A percentile compares a stretch with the other conserved stretches of the same genome.
These are phyloP conservation scores for Meyerozyma guilliermondii DNA, from an alignment of 1,139 yeast genomes.

Conservation along the genomic window DNA sequence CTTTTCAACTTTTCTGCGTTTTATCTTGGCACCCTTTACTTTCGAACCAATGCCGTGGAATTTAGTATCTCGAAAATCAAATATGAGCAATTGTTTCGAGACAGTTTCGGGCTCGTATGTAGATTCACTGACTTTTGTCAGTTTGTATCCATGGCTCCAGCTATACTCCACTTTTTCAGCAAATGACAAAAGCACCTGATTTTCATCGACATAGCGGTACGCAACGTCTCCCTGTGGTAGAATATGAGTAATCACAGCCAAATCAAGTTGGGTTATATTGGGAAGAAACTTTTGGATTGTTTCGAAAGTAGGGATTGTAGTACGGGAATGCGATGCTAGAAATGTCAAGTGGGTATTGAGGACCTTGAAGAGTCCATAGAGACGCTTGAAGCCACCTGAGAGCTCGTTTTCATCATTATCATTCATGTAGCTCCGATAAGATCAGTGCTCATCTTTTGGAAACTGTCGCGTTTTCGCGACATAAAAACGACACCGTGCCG, in stretches of 20 bases:
- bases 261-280: constrained; percentile 39
- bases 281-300: constrained; percentile 28
- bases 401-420: neutral
- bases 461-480: neutral
- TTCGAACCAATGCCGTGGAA: constrained; percentile 33
- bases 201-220: constrained; percentile 67
- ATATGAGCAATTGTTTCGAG: constrained; percentile 53
- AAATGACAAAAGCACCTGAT: constrained; percentile 43
- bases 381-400: neutral
- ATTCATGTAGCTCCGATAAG: neutral
- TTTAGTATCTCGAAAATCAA: constrained; percentile 74
- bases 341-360: constrained; percentile 42
- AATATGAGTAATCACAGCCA: constrained; percentile 59
- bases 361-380: constrained; percentile 19
- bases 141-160: constrained; percentile 44
- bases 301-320: constrained; percentile 36
- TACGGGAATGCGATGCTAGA: constrained; percentile 36
- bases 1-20: constrained; percentile 8
- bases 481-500: neutral
- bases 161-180: constrained; percentile 28
- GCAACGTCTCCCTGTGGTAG: constrained; percentile 66
- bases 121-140: constrained; percentile 19
- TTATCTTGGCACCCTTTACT: constrained; percentile 17
- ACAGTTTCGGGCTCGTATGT: constrained; percentile 17
- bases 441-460: neutral